Base-by-base conservation (phyloP, 2,329 filamentous ascomycete species). In the Arthrobotrys megalospora region DNA sequence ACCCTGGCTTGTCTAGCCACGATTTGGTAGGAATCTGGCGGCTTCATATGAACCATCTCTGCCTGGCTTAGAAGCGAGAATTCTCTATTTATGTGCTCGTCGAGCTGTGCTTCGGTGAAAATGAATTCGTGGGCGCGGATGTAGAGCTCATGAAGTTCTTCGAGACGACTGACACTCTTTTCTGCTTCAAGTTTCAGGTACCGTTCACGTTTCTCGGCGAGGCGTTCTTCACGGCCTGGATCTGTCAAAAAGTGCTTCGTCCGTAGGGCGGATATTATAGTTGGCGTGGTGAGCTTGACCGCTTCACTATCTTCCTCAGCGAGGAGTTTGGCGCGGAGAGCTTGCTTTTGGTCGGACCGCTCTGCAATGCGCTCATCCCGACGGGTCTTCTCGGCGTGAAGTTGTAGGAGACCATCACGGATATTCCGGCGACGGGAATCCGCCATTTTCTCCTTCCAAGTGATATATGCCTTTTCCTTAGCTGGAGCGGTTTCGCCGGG, bases 41-140 rank as follows among this genome's bases (percentile, higher is more conserved):
- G 72, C 0, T 50, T 10, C 14, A 38, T 36, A 21, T 68, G 32
- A 12, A 63, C 14, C 6, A 7, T 8, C 43, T 73, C 76, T 3
- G 68, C 76, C 11, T 38, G 32, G 36, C n/a, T 36, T 11, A 69
- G 81, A 79, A 84, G 84, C 71, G 82, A 83, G 83, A 88, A 89
- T 84, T 86, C 86, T 79, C 89, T 87, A 28, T 90, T 89, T 97
- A 99, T n/a, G 91, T 87, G 80, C 87, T 85, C 86, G 81, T 92
- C 88, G 38, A 99, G 88, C 83, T 97, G 91, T 63, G 88, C 86
- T 83, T 97, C 94, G 24, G 88, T 91, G 16, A 93, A 91, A 83
- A 99, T 97, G 85, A 98, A 99, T 45, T 89, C 87, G 28, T 92
- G 89, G 4, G 96, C 94, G 81, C 94, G 92, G 86, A 96, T 92